Percentiles rank a stretch among this genome's conserved stretches.
Conservation (phyloP, 2,329 filamentous ascomycete genomes). For the Aspergillus carbonarius region DNA sequence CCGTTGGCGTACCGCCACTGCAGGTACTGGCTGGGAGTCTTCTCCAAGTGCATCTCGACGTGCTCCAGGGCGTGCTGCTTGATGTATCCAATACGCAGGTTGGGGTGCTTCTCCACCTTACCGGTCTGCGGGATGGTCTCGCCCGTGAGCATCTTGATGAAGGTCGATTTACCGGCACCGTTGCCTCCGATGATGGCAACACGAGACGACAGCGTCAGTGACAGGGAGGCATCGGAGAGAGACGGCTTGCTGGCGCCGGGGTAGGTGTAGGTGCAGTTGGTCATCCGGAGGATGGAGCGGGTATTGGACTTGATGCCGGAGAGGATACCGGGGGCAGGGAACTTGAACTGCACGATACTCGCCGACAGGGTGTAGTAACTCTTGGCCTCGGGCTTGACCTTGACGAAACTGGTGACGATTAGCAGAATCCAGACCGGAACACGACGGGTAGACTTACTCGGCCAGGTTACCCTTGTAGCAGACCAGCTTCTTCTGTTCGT, state of each 20-base stretch:
- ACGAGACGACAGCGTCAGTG: slow-evolving; percentile 83
- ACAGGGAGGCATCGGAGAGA: slow-evolving; percentile 82
- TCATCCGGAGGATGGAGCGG: slow-evolving; percentile 93
- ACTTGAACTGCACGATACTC: slow-evolving; percentile 92
- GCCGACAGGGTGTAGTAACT: slow-evolving; percentile 96
- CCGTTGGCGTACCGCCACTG: slow-evolving; percentile 98
- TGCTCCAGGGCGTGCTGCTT: slow-evolving; percentile 99
- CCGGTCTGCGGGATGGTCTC: slow-evolving; percentile 81
- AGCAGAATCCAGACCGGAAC: neutral
- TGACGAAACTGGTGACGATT: slow-evolving; percentile 62
- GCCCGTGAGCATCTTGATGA: slow-evolving; percentile 95
- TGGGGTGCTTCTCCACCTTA: slow-evolving; percentile 96
- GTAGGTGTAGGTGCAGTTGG: slow-evolving; percentile 86
- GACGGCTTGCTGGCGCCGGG: slow-evolving; percentile 86
- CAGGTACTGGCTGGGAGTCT: slow-evolving; percentile 97
- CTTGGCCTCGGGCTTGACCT: slow-evolving; percentile 88
- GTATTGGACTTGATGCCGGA: slow-evolving; percentile 94
- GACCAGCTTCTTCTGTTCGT: slow-evolving; percentile 91
- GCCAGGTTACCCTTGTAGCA: slow-evolving; percentile 53
- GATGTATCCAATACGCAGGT: slow-evolving; percentile 98
- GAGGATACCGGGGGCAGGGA: slow-evolving; percentile 91
- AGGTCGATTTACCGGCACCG: slow-evolving; percentile 95
- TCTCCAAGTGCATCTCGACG: slow-evolving; percentile 99
- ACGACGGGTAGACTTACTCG: slow-evolving; percentile 21
- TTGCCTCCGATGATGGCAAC: slow-evolving; percentile 97